These are phyloP conservation scores for Spathaspora sp. DNA, from an alignment of 805 yeast genomes.

Conservation along the genomic window DNA sequence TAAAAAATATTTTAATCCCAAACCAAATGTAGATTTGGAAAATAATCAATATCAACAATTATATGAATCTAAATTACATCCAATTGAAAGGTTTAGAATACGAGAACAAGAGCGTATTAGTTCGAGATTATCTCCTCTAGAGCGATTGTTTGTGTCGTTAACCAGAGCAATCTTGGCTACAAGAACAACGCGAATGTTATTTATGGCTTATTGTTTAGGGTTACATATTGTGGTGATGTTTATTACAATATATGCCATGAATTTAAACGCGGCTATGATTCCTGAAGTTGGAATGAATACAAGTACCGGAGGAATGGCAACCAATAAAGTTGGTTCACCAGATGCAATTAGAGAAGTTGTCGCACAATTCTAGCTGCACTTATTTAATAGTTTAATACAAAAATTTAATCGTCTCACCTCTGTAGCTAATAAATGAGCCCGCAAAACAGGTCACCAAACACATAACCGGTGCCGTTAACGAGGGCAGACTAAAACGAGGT, in stretches of 20 bases:
- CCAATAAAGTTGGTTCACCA: slow-evolving; percentile 10
- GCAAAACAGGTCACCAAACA: too few species aligned
- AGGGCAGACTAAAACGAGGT: too few species aligned
- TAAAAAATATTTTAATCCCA: slow-evolving; percentile 24
- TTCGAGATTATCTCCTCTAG: slow-evolving; percentile 71
- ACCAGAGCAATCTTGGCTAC: slow-evolving; percentile 77
- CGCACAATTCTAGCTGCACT: neutral
- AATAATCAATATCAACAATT: slow-evolving; percentile 51
- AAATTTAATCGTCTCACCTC: neutral
- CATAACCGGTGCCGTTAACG: too few species aligned
- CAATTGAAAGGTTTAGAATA: slow-evolving; percentile 77
- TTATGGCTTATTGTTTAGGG: slow-evolving; percentile 68
- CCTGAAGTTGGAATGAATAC: slow-evolving; percentile 43
- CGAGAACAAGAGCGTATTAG: slow-evolving; percentile 73
- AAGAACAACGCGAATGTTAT: slow-evolving; percentile 65
- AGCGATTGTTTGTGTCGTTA: slow-evolving; percentile 68
- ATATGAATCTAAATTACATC: slow-evolving; percentile 78
- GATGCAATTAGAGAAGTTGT: slow-evolving; percentile 3
- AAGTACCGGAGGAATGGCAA: slow-evolving; percentile 40
- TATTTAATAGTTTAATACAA: neutral
- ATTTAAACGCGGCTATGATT: slow-evolving; percentile 40
- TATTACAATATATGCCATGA: slow-evolving; percentile 51
- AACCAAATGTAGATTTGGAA: slow-evolving; percentile 47
- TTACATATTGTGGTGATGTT: slow-evolving; percentile 72
- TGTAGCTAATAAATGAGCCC: too few species aligned